Evolutionary conservation across 148 eudicot species (phyloP), one percentile per base, ranked within the genome.

Genomic region (Salicornia ramosissima): DNA sequence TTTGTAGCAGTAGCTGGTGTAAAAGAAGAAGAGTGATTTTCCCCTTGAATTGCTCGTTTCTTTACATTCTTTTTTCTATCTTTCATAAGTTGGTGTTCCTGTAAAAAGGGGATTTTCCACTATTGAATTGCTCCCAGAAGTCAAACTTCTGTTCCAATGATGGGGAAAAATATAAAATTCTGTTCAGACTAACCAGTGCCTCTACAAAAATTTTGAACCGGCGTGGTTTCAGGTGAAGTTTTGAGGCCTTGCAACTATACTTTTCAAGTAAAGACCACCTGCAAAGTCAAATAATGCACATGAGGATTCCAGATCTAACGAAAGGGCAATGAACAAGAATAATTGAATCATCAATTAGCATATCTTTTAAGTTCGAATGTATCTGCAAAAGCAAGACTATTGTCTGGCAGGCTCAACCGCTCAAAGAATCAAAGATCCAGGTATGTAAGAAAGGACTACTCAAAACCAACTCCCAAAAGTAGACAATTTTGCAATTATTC

Each of bases 181-280:
- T 62, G 51, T 42, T 31, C 30, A 52, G 25, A 91, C 99, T 86
- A 71, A 95, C 99, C 99, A 95, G 83, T 43, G 96, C 80, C 76
- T 95, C 99, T 49, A 91, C 68, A 73, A 95, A 89, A 55, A 89
- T 77, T 84, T 95, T 95, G 73, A 86, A 91, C 79, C 97, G 83
- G 40, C 99, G 93, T 26, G 99, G 99, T 88, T 95, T 95, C 74
- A 95, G 80, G 75, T 95, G 99, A 81, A 95, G 99, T 78, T 95
- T 95, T 66, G 99, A 91, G 78, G 97, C 89, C 80, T 95, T 95
- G 84, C 97, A 95, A 75, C 99, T 95, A 69, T 87, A 88, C 75
- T 95, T 90, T 73, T 87, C 97, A 69, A 95, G 73, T 71, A 95
- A 87, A 59, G 97, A 91, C 99, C 99, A 95, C 99, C 99, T 95